Conservation (phyloP, 768 basidiomycete genomes). For the Punctularia strigosozonata region DNA sequence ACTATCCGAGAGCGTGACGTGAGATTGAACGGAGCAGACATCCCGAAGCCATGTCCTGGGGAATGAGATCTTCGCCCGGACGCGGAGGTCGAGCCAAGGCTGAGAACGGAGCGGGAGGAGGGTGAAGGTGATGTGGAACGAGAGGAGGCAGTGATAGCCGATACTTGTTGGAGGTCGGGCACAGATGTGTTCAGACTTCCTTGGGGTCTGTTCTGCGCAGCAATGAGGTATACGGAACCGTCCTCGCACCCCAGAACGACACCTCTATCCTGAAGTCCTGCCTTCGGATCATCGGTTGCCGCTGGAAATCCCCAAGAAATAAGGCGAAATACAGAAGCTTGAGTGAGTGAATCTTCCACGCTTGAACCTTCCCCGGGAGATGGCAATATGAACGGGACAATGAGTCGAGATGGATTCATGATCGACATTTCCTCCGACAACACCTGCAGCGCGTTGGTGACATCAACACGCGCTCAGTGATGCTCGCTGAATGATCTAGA, state of each 20-base stretch:
- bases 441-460: too few species aligned
- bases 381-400: too few species aligned
- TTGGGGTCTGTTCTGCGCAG: background rate
- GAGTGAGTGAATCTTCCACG: background rate
- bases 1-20: slow-evolving; percentile 51
- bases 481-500: too few species aligned
- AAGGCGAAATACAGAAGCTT: background rate
- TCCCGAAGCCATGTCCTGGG: slow-evolving; percentile 8
- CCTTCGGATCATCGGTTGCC: background rate
- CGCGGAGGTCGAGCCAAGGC: slow-evolving; percentile 13
- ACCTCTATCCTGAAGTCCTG: slow-evolving; percentile 8
- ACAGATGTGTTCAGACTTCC: background rate
- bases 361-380: too few species aligned
- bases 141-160: background rate
- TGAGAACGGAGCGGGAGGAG: slow-evolving; percentile 6
- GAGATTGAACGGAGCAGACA: slow-evolving; percentile 35
- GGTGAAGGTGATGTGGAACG: slow-evolving; percentile 9
- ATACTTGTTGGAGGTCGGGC: slow-evolving; percentile 1
- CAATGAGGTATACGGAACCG: slow-evolving; percentile 23
- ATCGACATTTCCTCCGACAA: too few species aligned
- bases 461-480: too few species aligned
- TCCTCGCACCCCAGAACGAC: slow-evolving; percentile 24
- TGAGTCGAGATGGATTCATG: too few species aligned
- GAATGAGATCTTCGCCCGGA: slow-evolving; percentile 26
- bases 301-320: background rate